These are phyloP conservation scores for Strobilomyces echinocephalus DNA, from an alignment of 768 basidiomycete species.

Conservation along the genomic window DNA sequence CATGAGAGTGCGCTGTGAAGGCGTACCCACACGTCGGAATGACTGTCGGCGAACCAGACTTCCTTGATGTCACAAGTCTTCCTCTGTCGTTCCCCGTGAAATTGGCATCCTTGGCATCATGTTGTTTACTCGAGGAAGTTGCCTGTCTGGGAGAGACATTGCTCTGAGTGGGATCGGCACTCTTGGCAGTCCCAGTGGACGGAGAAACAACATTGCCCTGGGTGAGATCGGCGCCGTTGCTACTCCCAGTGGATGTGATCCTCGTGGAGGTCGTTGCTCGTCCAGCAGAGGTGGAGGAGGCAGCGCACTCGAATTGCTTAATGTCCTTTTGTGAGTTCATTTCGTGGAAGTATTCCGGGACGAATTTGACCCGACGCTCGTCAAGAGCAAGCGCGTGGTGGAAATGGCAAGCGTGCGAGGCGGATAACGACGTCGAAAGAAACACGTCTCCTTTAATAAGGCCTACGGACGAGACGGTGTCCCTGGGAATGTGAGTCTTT, in stretches of 20 bases:
- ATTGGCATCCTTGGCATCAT: not conserved
- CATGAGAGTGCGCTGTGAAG: too few species aligned
- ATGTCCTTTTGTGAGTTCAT: slow-evolving; percentile 18
- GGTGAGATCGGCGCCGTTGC: not conserved
- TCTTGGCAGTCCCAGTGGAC: not conserved
- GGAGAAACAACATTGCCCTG: too few species aligned
- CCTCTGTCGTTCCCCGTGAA: not conserved
- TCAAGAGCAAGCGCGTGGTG: too few species aligned
- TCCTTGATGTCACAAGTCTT: too few species aligned
- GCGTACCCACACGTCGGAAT: too few species aligned
- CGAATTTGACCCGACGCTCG: slow-evolving; percentile 7
- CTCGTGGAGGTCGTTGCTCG: not conserved
- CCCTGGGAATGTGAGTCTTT: not conserved
- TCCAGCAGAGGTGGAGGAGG: not conserved
- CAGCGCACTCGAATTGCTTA: slow-evolving; percentile 11
- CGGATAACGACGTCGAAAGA: not conserved
- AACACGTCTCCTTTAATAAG: slow-evolving; percentile 1
- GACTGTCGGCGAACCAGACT: too few species aligned
- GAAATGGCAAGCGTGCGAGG: too few species aligned
- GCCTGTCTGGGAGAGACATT: not conserved
- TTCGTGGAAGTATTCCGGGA: slow-evolving; percentile 36
- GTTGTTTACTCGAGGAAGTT: not conserved
- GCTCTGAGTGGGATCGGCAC: too few species aligned
- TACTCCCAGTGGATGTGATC: not conserved
- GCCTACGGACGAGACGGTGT: slow-evolving; percentile 6